Base-by-base conservation (phyloP, 306 rosid species). In the Sphenostylis stenocarpa region DNA sequence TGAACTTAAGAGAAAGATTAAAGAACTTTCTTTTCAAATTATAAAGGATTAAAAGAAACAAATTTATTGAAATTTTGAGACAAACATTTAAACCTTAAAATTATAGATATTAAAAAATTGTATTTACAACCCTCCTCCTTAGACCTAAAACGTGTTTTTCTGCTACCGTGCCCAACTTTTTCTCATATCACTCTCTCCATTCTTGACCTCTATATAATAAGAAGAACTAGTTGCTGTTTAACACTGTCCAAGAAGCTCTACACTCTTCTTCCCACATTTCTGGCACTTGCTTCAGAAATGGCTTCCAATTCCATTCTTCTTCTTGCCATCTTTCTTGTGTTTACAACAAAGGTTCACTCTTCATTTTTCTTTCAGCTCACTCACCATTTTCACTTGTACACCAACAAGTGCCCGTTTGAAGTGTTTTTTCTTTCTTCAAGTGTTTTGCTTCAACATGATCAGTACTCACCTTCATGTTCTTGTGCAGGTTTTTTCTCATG, bases 271-370 rank as follows among this genome's bases (percentile, higher is more conserved):
- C 31, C 76, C n/a, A 21, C 44, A 8, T 23, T 67, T 70, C 71
- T 26, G 48, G 23, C 26, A 49, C 63, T 56, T 76, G 0, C 53
- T 53, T 26, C 17, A 36, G 13, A 26, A 26, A 89, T 91, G 97
- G 83, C 86, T 86, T 73, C 33, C 84, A 88, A 80, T 74, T 67
- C 82, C 60, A 64, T 89, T 69, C 58, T 86, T 67, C 77, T 91
- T 62, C 71, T 86, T 26, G 43, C 60, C 58, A 68, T 83, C 67
- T 9, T 82, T 79, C 88, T 91, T 24, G 43, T 81, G 51, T 60
- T 85, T 0, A 15, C 86, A 36, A 28, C 90, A 3, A 63, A 66
- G 88, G 95, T 7, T 23, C 9, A 13, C 23, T 23, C 49, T 24
- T 7, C 1, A 19, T 19, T 57, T 26, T 55, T 1, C 41, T 41